Conservation (phyloP, 2,329 filamentous ascomycete species). For the Talaromyces sp. region DNA sequence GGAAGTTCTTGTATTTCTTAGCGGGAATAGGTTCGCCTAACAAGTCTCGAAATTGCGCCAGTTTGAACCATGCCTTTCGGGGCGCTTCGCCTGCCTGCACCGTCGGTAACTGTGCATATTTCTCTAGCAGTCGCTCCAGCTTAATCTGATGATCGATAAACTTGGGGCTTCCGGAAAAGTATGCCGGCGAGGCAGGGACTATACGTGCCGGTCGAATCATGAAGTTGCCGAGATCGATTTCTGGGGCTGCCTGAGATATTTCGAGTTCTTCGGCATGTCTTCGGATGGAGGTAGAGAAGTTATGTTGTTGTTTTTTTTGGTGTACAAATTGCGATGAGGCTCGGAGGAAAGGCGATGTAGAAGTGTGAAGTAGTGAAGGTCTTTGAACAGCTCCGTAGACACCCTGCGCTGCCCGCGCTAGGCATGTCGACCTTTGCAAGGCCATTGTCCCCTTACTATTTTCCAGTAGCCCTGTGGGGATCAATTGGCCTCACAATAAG, state of each 20-base stretch:
- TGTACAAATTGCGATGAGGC: neutral
- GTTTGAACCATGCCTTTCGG: constrained; percentile 75
- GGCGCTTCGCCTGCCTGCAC: constrained; percentile 65
- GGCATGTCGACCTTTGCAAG: constrained; percentile 37
- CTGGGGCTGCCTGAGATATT: constrained; percentile 30
- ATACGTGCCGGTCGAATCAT: constrained; percentile 62
- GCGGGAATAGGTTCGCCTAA: constrained; percentile 71
- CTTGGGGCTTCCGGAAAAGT: constrained; percentile 81
- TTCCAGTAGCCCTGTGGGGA: constrained; percentile 17
- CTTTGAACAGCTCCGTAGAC: constrained; percentile 32
- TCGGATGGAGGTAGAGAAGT: constrained; percentile 26
- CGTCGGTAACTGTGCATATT: constrained; percentile 71
- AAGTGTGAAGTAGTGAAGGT: constrained; percentile 47
- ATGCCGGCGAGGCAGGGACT: constrained; percentile 83
- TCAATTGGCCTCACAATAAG: constrained; percentile 8
- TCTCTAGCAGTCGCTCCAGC: constrained; percentile 69
- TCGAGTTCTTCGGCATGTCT: constrained; percentile 32
- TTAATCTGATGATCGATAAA: constrained; percentile 83
- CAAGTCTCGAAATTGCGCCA: constrained; percentile 70
- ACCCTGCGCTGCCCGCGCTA: constrained; percentile 35
- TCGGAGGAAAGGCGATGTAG: constrained; percentile 12
- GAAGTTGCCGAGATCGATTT: constrained; percentile 35
- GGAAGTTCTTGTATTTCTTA: constrained; percentile 74
- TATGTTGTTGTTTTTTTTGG: constrained; percentile 23
- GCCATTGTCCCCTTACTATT: constrained; percentile 33